Evolutionary conservation across 2,329 filamentous ascomycete genomes (phyloP).

Genomic region (Daldinia sp.): DNA sequence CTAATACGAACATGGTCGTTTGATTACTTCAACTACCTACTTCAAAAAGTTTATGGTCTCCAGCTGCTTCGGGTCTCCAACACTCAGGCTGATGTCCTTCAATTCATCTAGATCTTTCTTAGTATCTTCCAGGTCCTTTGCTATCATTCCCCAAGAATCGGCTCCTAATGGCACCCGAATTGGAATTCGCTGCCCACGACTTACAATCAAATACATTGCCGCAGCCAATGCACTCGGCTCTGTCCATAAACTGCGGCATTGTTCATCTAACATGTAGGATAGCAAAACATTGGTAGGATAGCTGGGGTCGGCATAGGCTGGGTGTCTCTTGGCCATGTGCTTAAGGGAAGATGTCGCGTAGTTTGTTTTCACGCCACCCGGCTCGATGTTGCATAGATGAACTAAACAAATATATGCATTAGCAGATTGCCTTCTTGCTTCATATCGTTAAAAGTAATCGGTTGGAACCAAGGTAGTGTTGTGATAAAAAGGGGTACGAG

Average conservation of each 20-base stretch:
- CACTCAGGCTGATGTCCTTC: conserved; percentile 46
- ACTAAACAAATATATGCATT: conserved; percentile 41
- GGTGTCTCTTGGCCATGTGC: conserved; percentile 49
- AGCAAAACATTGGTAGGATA: conserved; percentile 42
- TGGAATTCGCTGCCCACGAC: conserved; percentile 48
- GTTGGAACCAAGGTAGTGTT: background rate
- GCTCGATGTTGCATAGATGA: conserved; percentile 54
- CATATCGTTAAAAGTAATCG: conserved; percentile 10
- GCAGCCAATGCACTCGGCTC: conserved; percentile 48
- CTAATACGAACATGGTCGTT: too few relatives aligned
- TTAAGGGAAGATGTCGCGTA: conserved; percentile 45
- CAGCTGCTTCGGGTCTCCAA: conserved; percentile 33
- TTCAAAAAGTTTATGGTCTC: conserved; percentile 23
- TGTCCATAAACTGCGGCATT: conserved; percentile 44
- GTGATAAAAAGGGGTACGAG: background rate
- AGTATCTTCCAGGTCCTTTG: conserved; percentile 43
- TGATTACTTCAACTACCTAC: background rate
- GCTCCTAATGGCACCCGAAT: conserved; percentile 53
- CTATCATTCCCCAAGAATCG: conserved; percentile 49
- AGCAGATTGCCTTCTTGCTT: conserved; percentile 39
- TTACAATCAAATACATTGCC: conserved; percentile 50
- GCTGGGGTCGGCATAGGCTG: conserved; percentile 49
- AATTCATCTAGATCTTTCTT: conserved; percentile 47
- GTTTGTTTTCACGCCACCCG: conserved; percentile 51
- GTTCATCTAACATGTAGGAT: conserved; percentile 40